A percentile compares a stretch with the other conserved stretches of the same genome.
phyloP scores from a whole-genome alignment of 345 rosid species.

The Schrenkiella parvula region DNA sequence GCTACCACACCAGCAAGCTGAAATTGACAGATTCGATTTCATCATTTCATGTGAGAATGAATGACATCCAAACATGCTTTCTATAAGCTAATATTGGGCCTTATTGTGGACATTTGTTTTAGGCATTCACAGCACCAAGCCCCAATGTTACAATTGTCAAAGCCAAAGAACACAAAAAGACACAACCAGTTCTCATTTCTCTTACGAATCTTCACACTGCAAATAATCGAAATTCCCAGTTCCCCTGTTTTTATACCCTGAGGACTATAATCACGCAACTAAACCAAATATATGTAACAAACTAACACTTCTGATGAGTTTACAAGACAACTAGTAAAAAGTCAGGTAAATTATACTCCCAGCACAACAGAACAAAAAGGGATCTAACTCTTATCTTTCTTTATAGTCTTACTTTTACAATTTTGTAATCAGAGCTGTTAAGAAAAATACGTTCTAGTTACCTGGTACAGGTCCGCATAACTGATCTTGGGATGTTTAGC shows the following conservation, averaged over 20 bases:
- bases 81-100: neutral
- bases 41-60: neutral
- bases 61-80: neutral
- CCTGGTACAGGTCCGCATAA: conserved; percentile 51
- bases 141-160: neutral
- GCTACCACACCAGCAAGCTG: conserved; percentile 96
- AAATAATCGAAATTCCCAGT: neutral
- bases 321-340: neutral
- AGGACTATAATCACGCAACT: neutral
- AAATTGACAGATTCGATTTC: neutral
- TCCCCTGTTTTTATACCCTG: neutral
- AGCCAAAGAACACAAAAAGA: neutral
- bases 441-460: neutral
- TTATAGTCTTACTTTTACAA: neutral
- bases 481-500: conserved; percentile 62
- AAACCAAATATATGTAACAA: neutral
- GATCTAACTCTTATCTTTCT: neutral
- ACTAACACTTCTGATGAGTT: neutral
- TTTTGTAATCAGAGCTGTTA: neutral
- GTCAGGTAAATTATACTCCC: neutral
- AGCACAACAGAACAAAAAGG: neutral
- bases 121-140: neutral
- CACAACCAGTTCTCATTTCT: neutral
- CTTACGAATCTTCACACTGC: neutral
- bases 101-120: neutral